These are phyloP conservation scores for Solanum pinnatisectum DNA, from an alignment of 257 asterid species.

Conservation along the genomic window DNA sequence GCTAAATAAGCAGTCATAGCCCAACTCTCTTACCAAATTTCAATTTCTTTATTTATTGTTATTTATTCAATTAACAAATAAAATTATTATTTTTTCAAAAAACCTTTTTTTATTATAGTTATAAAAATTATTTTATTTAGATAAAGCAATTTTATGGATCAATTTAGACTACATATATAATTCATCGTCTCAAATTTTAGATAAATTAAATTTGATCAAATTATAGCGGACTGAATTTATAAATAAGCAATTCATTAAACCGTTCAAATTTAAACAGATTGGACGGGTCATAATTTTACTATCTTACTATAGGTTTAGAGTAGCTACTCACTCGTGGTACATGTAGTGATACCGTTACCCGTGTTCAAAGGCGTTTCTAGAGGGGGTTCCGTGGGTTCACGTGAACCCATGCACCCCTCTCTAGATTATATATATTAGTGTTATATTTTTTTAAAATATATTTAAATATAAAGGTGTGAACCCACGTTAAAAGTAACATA, in stretches of 20 bases:
- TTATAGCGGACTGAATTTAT: accelerated
- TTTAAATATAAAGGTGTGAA: too few species aligned
- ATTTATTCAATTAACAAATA: background rate
- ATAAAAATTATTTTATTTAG: background rate
- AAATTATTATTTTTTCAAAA: background rate
- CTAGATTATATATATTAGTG: too few species aligned
- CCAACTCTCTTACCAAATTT: background rate
- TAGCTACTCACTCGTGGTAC: background rate
- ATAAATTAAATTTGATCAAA: background rate
- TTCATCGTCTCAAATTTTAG: background rate
- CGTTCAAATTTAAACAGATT: background rate
- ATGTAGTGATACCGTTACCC: background rate
- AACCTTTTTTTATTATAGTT: background rate
- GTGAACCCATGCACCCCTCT: too few species aligned
- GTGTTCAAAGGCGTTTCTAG: background rate
- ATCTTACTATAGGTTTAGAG: background rate
- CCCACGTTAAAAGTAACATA: too few species aligned
- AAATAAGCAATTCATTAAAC: background rate
- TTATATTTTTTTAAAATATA: too few species aligned
- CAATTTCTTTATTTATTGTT: background rate
- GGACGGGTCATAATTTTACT: background rate
- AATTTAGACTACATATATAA: background rate
- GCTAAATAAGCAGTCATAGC: background rate
- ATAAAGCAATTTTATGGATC: background rate
- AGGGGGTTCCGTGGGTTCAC: too few species aligned